Evolutionary conservation across 306 rosid species (phyloP).

Genomic region (Fragaria ananassa): DNA sequence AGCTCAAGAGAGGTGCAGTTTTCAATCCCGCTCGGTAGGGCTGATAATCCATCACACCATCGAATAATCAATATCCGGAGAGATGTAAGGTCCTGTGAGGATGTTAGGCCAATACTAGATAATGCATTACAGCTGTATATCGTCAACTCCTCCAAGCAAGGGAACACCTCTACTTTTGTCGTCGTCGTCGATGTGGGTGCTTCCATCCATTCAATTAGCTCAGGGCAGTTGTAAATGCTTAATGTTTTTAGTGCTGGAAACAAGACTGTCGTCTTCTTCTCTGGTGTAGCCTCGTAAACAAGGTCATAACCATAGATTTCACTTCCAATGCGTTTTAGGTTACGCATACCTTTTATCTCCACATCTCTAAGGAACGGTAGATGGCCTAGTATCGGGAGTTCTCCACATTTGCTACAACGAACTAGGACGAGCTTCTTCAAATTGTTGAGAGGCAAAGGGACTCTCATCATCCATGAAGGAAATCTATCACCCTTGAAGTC

Average conservation of each 20-base stretch:
- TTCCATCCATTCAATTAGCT: background rate
- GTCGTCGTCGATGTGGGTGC: background rate
- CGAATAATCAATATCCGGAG: background rate
- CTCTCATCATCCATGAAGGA: background rate
- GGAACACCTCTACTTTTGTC: background rate
- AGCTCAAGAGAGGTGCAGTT: constrained; percentile 1
- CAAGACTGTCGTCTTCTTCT: too few species aligned
- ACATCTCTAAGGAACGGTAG: background rate
- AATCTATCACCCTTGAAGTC: background rate
- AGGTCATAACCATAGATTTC: too few species aligned
- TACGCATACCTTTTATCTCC: rapidly evolving
- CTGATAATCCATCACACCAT: background rate
- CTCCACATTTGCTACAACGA: background rate
- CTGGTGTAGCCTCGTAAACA: too few species aligned
- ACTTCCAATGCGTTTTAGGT: background rate
- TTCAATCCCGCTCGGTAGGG: background rate
- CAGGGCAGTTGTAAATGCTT: rapidly evolving
- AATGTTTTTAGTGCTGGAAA: too few species aligned
- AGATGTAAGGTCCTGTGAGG: background rate
- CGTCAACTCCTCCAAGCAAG: background rate
- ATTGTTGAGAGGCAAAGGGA: too few species aligned
- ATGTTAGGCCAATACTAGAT: background rate
- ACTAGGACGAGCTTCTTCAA: too few species aligned
- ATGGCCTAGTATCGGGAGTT: background rate
- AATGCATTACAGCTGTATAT: too few species aligned